Conservation (phyloP, 208 protist genomes). For the Wallacemonas sp. region DNA sequence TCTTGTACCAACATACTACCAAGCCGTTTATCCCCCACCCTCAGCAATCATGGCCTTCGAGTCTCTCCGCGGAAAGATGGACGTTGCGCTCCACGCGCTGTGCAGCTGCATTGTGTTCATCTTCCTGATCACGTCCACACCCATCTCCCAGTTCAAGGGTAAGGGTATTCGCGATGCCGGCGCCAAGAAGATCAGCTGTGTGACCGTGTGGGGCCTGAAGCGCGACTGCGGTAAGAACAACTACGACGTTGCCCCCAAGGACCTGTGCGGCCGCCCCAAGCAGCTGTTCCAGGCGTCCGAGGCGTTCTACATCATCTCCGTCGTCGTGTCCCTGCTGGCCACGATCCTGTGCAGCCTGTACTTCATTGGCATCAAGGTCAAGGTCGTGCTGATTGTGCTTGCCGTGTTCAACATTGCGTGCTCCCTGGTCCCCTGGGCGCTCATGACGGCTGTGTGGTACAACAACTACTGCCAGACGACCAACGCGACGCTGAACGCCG, state of each 20-base stretch:
- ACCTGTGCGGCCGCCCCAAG: slow-evolving; percentile 25
- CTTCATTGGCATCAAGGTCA: slow-evolving; percentile 36
- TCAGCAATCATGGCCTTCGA: slow-evolving; percentile 54
- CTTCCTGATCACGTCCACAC: slow-evolving; percentile 47
- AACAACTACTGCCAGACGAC: slow-evolving; percentile 33
- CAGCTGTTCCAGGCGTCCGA: slow-evolving; percentile 50
- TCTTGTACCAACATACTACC: not conserved
- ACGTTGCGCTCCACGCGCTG: slow-evolving; percentile 39
- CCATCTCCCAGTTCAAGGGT: slow-evolving; percentile 61
- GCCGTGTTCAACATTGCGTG: slow-evolving; percentile 25
- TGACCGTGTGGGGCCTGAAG: slow-evolving; percentile 60
- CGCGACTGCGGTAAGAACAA: slow-evolving; percentile 34
- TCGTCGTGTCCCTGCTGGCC: slow-evolving; percentile 39
- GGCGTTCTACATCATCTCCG: slow-evolving; percentile 65
- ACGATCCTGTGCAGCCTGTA: slow-evolving; percentile 27
- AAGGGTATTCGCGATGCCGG: slow-evolving; percentile 25
- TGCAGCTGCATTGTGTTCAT: slow-evolving; percentile 55
- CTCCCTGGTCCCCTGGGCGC: slow-evolving; percentile 51
- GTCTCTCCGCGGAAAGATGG: slow-evolving; percentile 38
- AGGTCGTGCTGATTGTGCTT: slow-evolving; percentile 27
- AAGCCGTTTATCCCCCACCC: not conserved
- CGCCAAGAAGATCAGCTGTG: slow-evolving; percentile 41
- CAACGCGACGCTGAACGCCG: slow-evolving; percentile 20
- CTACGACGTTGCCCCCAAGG: slow-evolving; percentile 18
- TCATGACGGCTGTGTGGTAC: slow-evolving; percentile 54